Conservation (phyloP, 495 filamentous ascomycete species). For the Rhizodiscina lignyota region DNA sequence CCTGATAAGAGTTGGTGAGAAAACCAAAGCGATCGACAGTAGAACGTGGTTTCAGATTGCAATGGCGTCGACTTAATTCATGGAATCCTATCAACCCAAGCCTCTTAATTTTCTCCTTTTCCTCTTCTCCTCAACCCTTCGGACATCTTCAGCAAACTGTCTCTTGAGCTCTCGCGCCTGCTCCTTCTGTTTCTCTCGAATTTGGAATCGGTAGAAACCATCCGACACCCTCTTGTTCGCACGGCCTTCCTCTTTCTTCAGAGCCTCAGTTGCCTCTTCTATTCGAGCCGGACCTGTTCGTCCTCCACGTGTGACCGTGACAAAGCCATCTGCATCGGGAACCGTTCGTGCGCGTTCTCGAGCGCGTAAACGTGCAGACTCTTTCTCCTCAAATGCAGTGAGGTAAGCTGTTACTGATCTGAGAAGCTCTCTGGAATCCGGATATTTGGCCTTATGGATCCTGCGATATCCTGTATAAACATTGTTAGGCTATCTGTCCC, state of each 20-base stretch:
- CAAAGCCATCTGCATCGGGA: conserved; percentile 89
- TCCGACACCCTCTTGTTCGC: conserved; percentile 45
- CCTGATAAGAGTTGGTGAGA: too few relatives aligned
- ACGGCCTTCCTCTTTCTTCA: conserved; percentile 46
- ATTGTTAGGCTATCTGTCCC: background rate
- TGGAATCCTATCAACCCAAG: too few relatives aligned
- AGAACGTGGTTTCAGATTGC: too few relatives aligned
- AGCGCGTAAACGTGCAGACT: conserved; percentile 46
- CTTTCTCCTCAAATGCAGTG: conserved; percentile 45
- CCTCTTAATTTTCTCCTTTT: too few relatives aligned
- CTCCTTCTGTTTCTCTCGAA: conserved; percentile 73
- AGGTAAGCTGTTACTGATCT: conserved; percentile 67
- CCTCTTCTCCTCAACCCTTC: conserved; percentile 41
- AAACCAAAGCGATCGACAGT: too few relatives aligned
- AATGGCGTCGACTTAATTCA: too few relatives aligned
- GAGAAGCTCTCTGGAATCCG: conserved; percentile 44
- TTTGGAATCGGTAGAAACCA: conserved; percentile 92
- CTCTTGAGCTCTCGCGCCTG: conserved; percentile 50
- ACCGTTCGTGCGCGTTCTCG: conserved; percentile 48
- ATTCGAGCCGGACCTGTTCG: conserved; percentile 54
- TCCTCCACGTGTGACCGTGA: conserved; percentile 72
- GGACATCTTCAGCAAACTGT: conserved; percentile 49
- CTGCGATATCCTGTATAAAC: conserved; percentile 34
- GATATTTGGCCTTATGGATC: conserved; percentile 54
- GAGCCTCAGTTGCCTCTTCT: conserved; percentile 56